Percentiles rank a stretch among this genome's conserved stretches.
Evolutionary conservation across 495 filamentous ascomycete species (phyloP).

Genomic region (Talaromyces proteolyticus): DNA sequence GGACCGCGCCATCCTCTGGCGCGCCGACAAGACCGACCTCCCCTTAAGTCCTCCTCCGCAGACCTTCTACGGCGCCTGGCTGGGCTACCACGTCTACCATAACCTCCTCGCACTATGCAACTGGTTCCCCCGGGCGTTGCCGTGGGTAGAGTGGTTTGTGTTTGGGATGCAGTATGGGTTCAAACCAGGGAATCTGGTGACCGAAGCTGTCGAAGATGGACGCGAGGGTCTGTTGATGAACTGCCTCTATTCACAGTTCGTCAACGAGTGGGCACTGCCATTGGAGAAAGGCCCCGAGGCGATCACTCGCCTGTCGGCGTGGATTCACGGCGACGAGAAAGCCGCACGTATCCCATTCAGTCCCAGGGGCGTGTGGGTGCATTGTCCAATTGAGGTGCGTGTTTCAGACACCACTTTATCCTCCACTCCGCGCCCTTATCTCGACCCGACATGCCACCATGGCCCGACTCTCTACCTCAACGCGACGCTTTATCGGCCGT

Average conservation of each 20-base stretch:
- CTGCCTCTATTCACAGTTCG: conserved; percentile 92
- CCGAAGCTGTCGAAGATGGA: conserved; percentile 70
- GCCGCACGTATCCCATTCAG: conserved; percentile 70
- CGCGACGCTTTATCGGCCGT: conserved; percentile 90
- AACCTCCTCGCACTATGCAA: conserved; percentile 73
- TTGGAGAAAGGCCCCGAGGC: conserved; percentile 86
- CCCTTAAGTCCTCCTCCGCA: conserved; percentile 37
- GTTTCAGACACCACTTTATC: conserved; percentile 67
- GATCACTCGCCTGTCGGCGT: conserved; percentile 72
- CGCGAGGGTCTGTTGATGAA: conserved; percentile 85
- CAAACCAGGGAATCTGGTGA: conserved; percentile 52
- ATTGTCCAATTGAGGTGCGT: conserved; percentile 90
- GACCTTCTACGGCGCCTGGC: conserved; percentile 70
- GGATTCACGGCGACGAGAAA: conserved; percentile 64
- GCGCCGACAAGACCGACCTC: conserved; percentile 66
- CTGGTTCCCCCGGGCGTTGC: conserved; percentile 73
- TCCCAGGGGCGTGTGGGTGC: conserved; percentile 74
- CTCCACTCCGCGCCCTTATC: conserved; percentile 57
- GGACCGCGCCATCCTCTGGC: conserved; percentile 80
- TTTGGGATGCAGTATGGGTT: conserved; percentile 97
- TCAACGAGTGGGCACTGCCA: conserved; percentile 97
- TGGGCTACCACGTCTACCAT: conserved; percentile 88
- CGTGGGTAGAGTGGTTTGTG: conserved; percentile 87
- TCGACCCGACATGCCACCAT: conserved; percentile 64
- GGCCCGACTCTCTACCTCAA: conserved; percentile 90